Base-by-base conservation (phyloP, 257 asterid genomes). In the Nicotiana attenuata region DNA sequence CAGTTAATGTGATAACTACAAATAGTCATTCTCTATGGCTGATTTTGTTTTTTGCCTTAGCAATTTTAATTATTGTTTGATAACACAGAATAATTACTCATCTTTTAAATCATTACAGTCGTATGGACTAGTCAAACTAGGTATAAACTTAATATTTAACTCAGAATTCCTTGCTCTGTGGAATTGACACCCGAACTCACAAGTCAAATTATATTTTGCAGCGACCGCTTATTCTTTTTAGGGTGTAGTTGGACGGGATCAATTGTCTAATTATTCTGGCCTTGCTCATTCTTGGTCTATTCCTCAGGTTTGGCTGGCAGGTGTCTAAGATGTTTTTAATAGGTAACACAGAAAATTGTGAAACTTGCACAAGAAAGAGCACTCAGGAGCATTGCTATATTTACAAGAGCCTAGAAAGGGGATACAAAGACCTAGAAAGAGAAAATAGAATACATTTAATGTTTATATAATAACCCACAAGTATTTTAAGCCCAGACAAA, bases 1-100 rank as follows among this genome's bases (percentile, higher is more conserved):
- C 33, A 80, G 45, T 81, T 67, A 65, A 68, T 83, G 85, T 83
- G 82, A 83, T 66, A 56, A 85, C 67, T 26, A 53, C 77, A 83
- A 69, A 71, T 71, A 82, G 68, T 24, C 83, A 81, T 76, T 50
- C 38, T 20, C 45, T 38, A 38, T 24, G 29, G 61, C 38, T 73
- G 63, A 73, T 47, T 24, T 73, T 31, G 45, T 47, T 73, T 22
- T 73, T 47, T 71, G 78, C 59, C 13, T n/a, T 20, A 69, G 77
- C 11, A 11, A 69, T 41, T 68, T 69, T 71, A 71, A 71, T 13
- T 71, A 45, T 71, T 47, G 60, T 15, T 13, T 71, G 60, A 14
- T 22, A 47, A 47, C 60, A 22, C 22, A 45, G 56, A 69, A n/a
- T 45, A 5, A 73, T 45, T 15, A 73, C 61, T 73, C 19, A 24